These are phyloP conservation scores for Biscogniauxia marginata DNA, from an alignment of 2,329 filamentous ascomycete species.

Conservation along the genomic window DNA sequence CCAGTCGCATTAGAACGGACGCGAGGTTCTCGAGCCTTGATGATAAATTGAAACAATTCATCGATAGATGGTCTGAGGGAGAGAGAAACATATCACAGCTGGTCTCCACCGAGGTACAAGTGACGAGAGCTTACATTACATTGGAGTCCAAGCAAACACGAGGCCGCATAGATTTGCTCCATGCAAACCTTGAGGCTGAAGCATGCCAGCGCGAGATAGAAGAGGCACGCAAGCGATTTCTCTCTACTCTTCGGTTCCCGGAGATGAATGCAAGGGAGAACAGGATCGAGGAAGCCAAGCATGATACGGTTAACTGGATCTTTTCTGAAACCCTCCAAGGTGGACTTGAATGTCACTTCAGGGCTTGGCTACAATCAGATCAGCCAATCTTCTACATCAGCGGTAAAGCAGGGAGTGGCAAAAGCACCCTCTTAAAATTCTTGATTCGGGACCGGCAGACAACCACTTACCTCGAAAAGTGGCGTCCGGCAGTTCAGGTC, in stretches of 20 bases:
- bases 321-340: background rate
- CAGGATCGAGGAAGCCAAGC: constrained; percentile 5
- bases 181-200: background rate
- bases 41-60: constrained; percentile 5
- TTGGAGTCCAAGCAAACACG: background rate
- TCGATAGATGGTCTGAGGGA: constrained; percentile 12
- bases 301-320: constrained; percentile 7
- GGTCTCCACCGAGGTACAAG: constrained; percentile 5
- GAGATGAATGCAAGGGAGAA: constrained; percentile 18
- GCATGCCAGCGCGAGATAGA: constrained; percentile 1
- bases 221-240: background rate
- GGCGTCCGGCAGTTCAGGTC: constrained; percentile 2
- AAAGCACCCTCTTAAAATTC: constrained; percentile 18
- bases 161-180: background rate
- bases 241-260: constrained; percentile 10
- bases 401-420: constrained; percentile 22
- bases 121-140: constrained; percentile 8
- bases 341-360: background rate
- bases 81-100: constrained; percentile 7
- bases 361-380: constrained; percentile 12
- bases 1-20: constrained; percentile 1
- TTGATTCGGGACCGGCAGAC: constrained; percentile 3
- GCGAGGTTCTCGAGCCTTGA: constrained; percentile 3
- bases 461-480: background rate
- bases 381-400: constrained; percentile 17